Conservation (phyloP, 2,329 filamentous ascomycete species). For the Beauveria medogensis region DNA sequence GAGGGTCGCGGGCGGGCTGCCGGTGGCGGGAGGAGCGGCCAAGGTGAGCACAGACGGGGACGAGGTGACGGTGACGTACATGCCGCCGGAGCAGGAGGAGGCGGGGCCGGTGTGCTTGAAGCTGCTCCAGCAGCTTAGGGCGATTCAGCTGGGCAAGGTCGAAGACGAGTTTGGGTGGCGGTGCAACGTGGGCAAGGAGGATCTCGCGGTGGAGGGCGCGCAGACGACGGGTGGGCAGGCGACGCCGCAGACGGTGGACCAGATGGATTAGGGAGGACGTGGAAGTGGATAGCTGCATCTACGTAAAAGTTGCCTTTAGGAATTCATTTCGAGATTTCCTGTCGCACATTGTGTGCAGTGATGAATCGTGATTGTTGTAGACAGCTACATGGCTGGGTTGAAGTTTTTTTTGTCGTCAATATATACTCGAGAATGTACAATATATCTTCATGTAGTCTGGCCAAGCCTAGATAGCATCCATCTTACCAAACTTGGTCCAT, state of each 20-base stretch:
- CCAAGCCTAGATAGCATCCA: not conserved
- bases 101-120: constrained; percentile 66
- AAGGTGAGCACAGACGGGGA: constrained; percentile 33
- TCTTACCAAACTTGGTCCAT: not conserved
- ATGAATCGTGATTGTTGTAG: no score
- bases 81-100: constrained; percentile 50
- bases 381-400: not conserved
- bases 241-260: constrained; percentile 22
- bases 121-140: constrained; percentile 69
- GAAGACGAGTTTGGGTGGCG: constrained; percentile 74
- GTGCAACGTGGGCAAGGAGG: constrained; percentile 35
- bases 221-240: constrained; percentile 15
- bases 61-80: constrained; percentile 47
- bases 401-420: not conserved
- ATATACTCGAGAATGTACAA: not conserved
- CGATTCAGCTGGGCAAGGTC: constrained; percentile 74
- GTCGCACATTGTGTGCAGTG: no score
- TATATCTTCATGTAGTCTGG: not conserved
- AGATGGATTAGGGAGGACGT: constrained; percentile 22
- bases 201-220: constrained; percentile 32
- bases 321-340: no score
- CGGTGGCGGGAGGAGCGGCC: constrained; percentile 15
- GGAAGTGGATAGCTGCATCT: not conserved
- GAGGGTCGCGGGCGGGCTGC: constrained; percentile 27
- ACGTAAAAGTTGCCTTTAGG: not conserved